Evolutionary conservation across 1,284 basidiomycete species (phyloP), one percentile per base, ranked within the genome.

Genomic region (Cutaneotrichosporon sp.): DNA sequence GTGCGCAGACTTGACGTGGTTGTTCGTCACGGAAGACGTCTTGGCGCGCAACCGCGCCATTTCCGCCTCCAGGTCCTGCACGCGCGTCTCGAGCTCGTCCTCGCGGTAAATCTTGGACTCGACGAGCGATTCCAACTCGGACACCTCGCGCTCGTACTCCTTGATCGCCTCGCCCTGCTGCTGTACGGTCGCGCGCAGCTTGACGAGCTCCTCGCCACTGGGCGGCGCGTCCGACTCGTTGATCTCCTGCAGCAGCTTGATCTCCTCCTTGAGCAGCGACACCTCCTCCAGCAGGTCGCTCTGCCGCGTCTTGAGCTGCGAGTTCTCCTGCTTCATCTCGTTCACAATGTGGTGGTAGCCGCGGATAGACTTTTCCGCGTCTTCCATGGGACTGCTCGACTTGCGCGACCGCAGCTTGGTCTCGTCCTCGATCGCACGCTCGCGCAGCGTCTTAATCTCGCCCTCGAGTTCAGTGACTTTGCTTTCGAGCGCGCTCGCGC

Each of bases 81-180:
- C 75, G 65, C 91, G 88, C 63, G 84, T 84, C 69, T 94, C 91
- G 36, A 96, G 83, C 66, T 93, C 91, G 68, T 92, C 91, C 82
- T 96, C 90, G 48, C 85, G 84, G 72, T 93, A 93, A 61, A 94
- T 94, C 85, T 96, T 94, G 52, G 88, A 83, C 73, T 96, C 91
- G 35, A 94, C 84, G 41, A 96, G 78, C 52, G 84, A 81, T 72
- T 96, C 91, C 20, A 96, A 80, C 69, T 94, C 90, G 48, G 84
- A 83, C 47, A 94, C 88, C 75, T 94, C 90, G 66, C 90, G 89
- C 74, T 90, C 88, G 57, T 90, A 80, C 87, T 72, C 69, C 52
- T 72, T 67, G 59, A 73, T 68, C 22, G 65, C 58, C 18, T 55
- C 53, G 15, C 39, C 49, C 35, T 70, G 65, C 33, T 50, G 37